Evolutionary conservation across 2,329 filamentous ascomycete genomes (phyloP).

Genomic region (Fusarium sp.): DNA sequence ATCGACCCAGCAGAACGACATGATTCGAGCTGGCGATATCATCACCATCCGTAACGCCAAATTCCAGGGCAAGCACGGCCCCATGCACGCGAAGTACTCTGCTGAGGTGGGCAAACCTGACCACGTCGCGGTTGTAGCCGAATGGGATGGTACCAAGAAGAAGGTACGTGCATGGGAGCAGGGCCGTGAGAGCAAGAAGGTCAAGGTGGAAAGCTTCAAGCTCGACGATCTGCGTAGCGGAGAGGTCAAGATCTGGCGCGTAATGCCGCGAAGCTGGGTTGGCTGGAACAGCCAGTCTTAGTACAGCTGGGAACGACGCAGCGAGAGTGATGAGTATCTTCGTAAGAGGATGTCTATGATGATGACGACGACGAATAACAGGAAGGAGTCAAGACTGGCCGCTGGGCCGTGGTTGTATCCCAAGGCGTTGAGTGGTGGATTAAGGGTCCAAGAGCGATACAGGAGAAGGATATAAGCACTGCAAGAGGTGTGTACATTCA

Average conservation of each 20-base stretch:
- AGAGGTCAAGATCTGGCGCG: constrained; percentile 96
- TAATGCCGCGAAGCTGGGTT: constrained; percentile 92
- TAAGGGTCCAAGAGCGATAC: constrained; percentile 17
- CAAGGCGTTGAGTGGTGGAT: constrained; percentile 29
- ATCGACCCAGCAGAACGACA: constrained; percentile 87
- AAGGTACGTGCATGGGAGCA: constrained; percentile 97
- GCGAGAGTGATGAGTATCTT: constrained; percentile 22
- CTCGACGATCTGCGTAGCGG: constrained; percentile 91
- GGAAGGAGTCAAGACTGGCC: constrained; percentile 18
- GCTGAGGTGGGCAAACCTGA: constrained; percentile 88
- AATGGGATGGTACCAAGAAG: constrained; percentile 99
- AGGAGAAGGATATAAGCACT: constrained; percentile 25
- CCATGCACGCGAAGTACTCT: constrained; percentile 95
- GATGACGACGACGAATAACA: constrained; percentile 35
- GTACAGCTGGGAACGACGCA: constrained; percentile 49
- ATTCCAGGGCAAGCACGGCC: constrained; percentile 94
- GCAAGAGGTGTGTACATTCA: constrained; percentile 19
- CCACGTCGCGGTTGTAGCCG: constrained; percentile 90
- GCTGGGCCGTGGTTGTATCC: constrained; percentile 27
- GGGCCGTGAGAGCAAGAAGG: constrained; percentile 91
- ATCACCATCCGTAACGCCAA: constrained; percentile 91
- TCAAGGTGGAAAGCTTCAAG: constrained; percentile 93
- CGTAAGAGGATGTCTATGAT: constrained; percentile 24
- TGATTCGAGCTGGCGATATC: constrained; percentile 93
- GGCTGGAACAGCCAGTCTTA: constrained; percentile 80